Evolutionary conservation across 2,329 filamentous ascomycete genomes (phyloP).

Genomic region (Aureobasidium uvarum): DNA sequence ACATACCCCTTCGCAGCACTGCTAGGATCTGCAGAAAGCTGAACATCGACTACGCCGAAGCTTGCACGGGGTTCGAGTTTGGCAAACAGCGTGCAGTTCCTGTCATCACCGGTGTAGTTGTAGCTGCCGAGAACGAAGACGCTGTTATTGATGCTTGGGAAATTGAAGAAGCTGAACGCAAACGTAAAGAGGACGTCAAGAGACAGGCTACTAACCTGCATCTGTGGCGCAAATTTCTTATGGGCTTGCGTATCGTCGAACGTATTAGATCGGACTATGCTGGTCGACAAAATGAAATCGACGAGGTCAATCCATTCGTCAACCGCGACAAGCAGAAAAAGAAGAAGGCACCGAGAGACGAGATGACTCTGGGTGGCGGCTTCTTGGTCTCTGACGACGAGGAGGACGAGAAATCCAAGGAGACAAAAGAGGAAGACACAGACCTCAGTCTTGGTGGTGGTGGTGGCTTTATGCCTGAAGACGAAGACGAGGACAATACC

Average conservation of each 20-base stretch:
- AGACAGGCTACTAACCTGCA: conserved; percentile 68
- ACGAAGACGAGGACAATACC: conserved; percentile 39
- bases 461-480: conserved; percentile 41
- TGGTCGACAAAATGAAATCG: conserved; percentile 45
- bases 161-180: conserved; percentile 68
- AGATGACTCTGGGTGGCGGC: conserved; percentile 39
- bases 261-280: conserved; percentile 76
- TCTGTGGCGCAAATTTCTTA: conserved; percentile 82
- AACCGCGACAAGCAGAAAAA: conserved; percentile 42
- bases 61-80: conserved; percentile 95
- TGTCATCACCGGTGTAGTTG: conserved; percentile 83
- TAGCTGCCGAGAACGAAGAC: conserved; percentile 76
- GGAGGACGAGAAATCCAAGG: conserved; percentile 37
- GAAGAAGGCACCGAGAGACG: conserved; percentile 30
- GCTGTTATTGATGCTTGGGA: conserved; percentile 74
- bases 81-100: conserved; percentile 92
- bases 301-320: conserved; percentile 56
- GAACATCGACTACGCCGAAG: conserved; percentile 85
- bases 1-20: conserved; percentile 75
- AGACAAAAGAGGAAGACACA: conserved; percentile 31
- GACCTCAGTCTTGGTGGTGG: conserved; percentile 38
- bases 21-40: conserved; percentile 80
- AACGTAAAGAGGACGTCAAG: conserved; percentile 80
- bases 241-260: conserved; percentile 78
- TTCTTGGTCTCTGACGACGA: conserved; percentile 44